phyloP scores from a whole-genome alignment of 78 protist genomes.

The Protostelium mycophagum region DNA sequence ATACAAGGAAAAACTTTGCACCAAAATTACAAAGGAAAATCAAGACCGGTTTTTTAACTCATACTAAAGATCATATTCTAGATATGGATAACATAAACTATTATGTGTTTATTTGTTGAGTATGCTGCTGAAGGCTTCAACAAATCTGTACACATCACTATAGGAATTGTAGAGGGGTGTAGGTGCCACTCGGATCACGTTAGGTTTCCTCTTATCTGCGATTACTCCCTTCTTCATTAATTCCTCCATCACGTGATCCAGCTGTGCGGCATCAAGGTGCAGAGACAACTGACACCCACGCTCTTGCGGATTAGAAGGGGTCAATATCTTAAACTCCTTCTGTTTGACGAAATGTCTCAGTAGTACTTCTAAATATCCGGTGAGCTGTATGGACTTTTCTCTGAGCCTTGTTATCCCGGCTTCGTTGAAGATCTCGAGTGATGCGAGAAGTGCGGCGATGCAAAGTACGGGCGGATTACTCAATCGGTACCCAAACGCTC shows the following conservation, averaged over 20 bases:
- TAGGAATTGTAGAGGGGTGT: slow-evolving; percentile 84
- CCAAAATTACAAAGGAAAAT: no score
- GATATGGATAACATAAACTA: no score
- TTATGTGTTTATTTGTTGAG: slow-evolving; percentile 24
- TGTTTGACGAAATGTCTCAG: slow-evolving; percentile 16
- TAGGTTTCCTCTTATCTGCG: slow-evolving; percentile 73
- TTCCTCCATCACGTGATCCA: slow-evolving; percentile 1
- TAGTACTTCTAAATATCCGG: slow-evolving; percentile 76
- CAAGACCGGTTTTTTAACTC: no score
- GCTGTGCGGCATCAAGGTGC: slow-evolving; percentile 1
- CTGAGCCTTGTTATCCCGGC: slow-evolving; percentile 49
- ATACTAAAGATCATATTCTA: no score
- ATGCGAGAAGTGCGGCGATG: slow-evolving; percentile 44
- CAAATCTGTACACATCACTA: slow-evolving; percentile 57
- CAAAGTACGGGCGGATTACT: slow-evolving; percentile 79
- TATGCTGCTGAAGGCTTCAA: not conserved
- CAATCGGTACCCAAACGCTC: slow-evolving; percentile 75
- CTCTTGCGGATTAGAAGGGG: slow-evolving; percentile 50
- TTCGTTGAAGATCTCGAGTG: slow-evolving; percentile 63
- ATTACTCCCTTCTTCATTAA: slow-evolving; percentile 54
- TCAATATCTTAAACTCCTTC: slow-evolving; percentile 30
- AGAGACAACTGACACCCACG: slow-evolving; percentile 82
- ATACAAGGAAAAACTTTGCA: no score
- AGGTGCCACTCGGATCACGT: slow-evolving; percentile 83
- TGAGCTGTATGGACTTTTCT: slow-evolving; percentile 48